Conservation (phyloP, 1,284 basidiomycete species). For the Moesziomyces parantarcticus region DNA sequence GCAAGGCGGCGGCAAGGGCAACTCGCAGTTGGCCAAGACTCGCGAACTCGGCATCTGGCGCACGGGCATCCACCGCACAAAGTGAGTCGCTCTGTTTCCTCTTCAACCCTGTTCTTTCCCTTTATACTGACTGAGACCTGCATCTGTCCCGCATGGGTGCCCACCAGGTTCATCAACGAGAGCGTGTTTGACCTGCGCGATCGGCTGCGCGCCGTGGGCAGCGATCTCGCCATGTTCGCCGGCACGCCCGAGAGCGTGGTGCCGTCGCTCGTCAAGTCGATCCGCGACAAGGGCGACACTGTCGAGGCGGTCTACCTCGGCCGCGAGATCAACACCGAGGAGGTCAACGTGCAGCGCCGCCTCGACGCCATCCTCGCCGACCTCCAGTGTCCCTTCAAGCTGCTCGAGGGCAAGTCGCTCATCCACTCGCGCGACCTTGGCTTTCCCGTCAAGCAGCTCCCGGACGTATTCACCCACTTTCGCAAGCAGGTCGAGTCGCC, state of each 20-base stretch:
- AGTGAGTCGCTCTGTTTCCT: constrained; percentile 18
- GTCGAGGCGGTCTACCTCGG: constrained; percentile 70
- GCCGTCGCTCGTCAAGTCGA: constrained; percentile 66
- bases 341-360: constrained; percentile 49
- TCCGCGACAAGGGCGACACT: constrained; percentile 67
- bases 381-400: constrained; percentile 19
- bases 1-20: constrained; percentile 19
- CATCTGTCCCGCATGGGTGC: neutral
- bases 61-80: constrained; percentile 46
- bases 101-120: neutral
- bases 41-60: constrained; percentile 51
- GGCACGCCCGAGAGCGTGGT: constrained; percentile 55
- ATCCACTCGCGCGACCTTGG: constrained; percentile 40
- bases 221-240: constrained; percentile 55
- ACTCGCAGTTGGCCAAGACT: constrained; percentile 44
- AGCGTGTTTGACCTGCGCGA: constrained; percentile 55
- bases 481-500: constrained; percentile 56
- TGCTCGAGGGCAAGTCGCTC: constrained; percentile 41
- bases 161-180: constrained; percentile 53
- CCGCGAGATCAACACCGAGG: constrained; percentile 68
- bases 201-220: constrained; percentile 30
- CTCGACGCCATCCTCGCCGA: constrained; percentile 10
- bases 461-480: constrained; percentile 63
- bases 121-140: neutral
- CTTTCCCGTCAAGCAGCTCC: constrained; percentile 54